phyloP scores from a whole-genome alignment of 2,329 filamentous ascomycete species.

The Trichophyton mentagrophytes region DNA sequence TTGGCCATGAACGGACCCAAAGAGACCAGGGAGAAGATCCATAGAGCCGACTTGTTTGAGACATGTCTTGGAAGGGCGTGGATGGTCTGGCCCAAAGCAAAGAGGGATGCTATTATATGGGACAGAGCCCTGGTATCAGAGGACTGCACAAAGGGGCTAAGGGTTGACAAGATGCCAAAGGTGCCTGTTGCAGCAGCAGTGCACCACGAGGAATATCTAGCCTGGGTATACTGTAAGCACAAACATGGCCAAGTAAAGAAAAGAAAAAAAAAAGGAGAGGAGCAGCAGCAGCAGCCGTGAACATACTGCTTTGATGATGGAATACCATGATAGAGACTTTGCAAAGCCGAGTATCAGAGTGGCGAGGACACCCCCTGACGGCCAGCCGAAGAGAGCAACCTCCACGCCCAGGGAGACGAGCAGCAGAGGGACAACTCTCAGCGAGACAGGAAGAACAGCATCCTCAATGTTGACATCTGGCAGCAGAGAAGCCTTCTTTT shows the following conservation, averaged over 20 bases:
- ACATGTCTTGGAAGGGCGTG: conserved; percentile 6
- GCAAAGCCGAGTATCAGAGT: not conserved
- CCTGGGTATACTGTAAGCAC: conserved; percentile 1
- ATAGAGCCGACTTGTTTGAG: conserved; percentile 1
- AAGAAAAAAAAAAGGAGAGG: no score
- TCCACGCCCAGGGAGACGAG: conserved; percentile 2
- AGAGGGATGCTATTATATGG: conserved; percentile 1
- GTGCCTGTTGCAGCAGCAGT: conserved; percentile 5
- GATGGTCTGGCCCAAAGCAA: conserved; percentile 7
- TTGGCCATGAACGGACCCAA: conserved; percentile 5
- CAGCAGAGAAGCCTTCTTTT: not conserved
- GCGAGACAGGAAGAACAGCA: conserved; percentile 3
- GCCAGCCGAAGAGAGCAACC: conserved; percentile 2
- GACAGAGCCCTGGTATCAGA: not conserved
- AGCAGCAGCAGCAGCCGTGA: no score
- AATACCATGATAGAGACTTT: conserved; percentile 9
- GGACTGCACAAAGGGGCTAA: conserved; percentile 6
- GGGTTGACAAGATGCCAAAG: conserved; percentile 6
- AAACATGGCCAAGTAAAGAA: not conserved
- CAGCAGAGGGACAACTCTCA: conserved; percentile 5
- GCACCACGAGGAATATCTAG: conserved; percentile 1
- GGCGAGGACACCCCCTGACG: not conserved
- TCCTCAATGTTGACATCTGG: conserved; percentile 4
- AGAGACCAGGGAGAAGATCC: conserved; percentile 4
- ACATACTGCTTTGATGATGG: conserved; percentile 8